Evolutionary conservation across 129 eudicot species (phyloP).

Genomic region (Flaveria trinervia): DNA sequence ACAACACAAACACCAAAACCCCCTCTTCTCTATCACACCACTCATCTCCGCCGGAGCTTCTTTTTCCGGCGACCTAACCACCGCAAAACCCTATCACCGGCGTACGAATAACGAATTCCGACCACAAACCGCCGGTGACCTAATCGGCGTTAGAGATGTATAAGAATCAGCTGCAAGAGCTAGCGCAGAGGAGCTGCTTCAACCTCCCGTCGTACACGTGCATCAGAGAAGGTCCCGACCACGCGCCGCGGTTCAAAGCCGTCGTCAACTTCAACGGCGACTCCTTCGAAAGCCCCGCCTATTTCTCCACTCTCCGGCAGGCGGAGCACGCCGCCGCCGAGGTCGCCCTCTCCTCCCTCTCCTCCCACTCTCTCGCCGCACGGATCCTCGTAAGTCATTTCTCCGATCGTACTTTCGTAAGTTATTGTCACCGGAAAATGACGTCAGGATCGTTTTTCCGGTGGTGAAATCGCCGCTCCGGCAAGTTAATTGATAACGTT

Average conservation of each 20-base stretch:
- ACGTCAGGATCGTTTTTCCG: neutral
- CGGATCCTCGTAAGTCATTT: slow-evolving; percentile 52
- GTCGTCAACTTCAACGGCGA: slow-evolving; percentile 72
- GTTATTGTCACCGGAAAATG: neutral
- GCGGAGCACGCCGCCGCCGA: slow-evolving; percentile 89
- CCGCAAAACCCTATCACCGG: neutral
- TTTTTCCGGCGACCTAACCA: slow-evolving; percentile 18
- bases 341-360: slow-evolving; percentile 68
- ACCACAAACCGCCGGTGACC: neutral
- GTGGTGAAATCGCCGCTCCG: neutral
- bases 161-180: slow-evolving; percentile 89
- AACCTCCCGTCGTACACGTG: slow-evolving; percentile 75
- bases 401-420: neutral
- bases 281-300: slow-evolving; percentile 61
- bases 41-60: slow-evolving; percentile 20
- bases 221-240: slow-evolving; percentile 84
- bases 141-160: slow-evolving; percentile 47
- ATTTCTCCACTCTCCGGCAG: slow-evolving; percentile 73
- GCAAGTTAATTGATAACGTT: neutral
- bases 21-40: neutral
- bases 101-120: neutral
- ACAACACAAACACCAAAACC: neutral
- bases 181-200: slow-evolving; percentile 92
- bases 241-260: slow-evolving; percentile 83
- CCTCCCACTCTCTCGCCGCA: slow-evolving; percentile 73